These are phyloP conservation scores for Euclidium syriacum DNA, from an alignment of 345 rosid genomes.

Conservation along the genomic window DNA sequence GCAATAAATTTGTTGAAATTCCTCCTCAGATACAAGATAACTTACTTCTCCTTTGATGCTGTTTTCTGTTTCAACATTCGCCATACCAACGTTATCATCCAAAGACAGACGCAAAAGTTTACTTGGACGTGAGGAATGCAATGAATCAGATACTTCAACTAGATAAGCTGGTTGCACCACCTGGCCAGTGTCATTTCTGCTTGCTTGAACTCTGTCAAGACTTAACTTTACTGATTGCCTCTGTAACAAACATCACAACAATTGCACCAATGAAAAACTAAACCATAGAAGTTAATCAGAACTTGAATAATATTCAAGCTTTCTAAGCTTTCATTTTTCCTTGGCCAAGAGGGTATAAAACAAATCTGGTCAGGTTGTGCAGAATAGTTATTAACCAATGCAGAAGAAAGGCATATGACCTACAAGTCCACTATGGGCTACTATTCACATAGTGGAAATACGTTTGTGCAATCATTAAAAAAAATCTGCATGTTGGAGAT, in stretches of 20 bases:
- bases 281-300: slow-evolving; percentile 7
- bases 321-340: slow-evolving; percentile 2
- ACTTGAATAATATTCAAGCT: background rate
- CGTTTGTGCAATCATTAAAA: background rate
- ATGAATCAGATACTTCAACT: slow-evolving; percentile 59
- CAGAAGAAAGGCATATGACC: background rate
- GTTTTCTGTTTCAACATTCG: slow-evolving; percentile 71
- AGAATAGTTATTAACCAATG: background rate
- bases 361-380: background rate
- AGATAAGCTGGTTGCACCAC: slow-evolving; percentile 44
- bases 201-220: slow-evolving; percentile 55
- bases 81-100: slow-evolving; percentile 62
- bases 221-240: slow-evolving; percentile 66
- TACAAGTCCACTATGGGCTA: background rate
- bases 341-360: background rate
- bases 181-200: slow-evolving; percentile 55
- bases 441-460: background rate
- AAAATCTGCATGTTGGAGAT: background rate
- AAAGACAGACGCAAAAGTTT: slow-evolving; percentile 50
- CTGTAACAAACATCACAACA: slow-evolving; percentile 39
- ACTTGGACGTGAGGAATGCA: slow-evolving; percentile 26
- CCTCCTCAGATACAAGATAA: slow-evolving; percentile 42
- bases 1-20: slow-evolving; percentile 40
- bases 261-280: slow-evolving; percentile 1
- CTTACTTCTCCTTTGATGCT: slow-evolving; percentile 76